Conservation (phyloP, 2,329 filamentous ascomycete genomes). For the Trichoderma atrobrunneum region DNA sequence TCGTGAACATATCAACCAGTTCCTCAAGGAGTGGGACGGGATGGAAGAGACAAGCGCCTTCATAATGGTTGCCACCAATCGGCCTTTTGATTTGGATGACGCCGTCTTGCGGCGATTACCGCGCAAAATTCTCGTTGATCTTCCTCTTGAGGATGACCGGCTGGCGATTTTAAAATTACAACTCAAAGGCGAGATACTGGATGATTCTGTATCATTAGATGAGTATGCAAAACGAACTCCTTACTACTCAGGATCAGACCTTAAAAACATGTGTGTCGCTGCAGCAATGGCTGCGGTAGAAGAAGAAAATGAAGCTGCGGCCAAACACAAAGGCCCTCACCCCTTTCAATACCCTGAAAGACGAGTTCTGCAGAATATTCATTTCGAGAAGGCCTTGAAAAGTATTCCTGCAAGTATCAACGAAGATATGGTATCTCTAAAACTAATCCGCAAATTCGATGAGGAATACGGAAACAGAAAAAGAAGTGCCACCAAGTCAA, state of each 20-base stretch:
- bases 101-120: constrained; percentile 76
- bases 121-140: constrained; percentile 68
- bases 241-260: constrained; percentile 77
- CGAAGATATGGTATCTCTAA: constrained; percentile 86
- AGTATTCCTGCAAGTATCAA: constrained; percentile 92
- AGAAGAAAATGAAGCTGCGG: constrained; percentile 59
- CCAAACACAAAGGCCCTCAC: constrained; percentile 38
- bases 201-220: constrained; percentile 57
- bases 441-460: constrained; percentile 90
- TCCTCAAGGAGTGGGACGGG: constrained; percentile 94
- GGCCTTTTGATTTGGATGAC: constrained; percentile 91
- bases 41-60: constrained; percentile 80
- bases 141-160: constrained; percentile 65
- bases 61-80: constrained; percentile 97
- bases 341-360: constrained; percentile 61
- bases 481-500: constrained; percentile 55
- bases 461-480: constrained; percentile 87
- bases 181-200: constrained; percentile 64
- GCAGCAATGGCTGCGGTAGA: constrained; percentile 76
- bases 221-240: constrained; percentile 65
- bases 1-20: constrained; percentile 93
- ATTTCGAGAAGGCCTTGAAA: constrained; percentile 82
- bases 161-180: constrained; percentile 69
- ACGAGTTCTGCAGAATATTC: constrained; percentile 54
- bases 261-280: constrained; percentile 79